Conservation (phyloP, 331 rosid genomes). For the Stylosanthes scabra region DNA sequence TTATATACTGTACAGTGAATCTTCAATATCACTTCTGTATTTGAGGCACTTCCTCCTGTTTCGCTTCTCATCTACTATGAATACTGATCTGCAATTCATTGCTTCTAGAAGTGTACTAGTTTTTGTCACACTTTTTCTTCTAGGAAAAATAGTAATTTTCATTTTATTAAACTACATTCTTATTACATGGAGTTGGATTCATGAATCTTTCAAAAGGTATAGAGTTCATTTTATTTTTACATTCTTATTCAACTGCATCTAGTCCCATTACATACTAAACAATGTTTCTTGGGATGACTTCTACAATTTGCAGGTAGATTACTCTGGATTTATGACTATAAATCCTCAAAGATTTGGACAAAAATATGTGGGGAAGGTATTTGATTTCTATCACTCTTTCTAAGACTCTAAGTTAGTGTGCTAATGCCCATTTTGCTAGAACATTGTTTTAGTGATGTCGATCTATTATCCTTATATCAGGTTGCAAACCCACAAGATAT, state of each 20-base stretch:
- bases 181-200: constrained; percentile 31
- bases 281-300: constrained; percentile 18
- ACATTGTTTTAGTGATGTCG: constrained; percentile 37
- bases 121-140: constrained; percentile 23
- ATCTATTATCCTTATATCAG: constrained; percentile 51
- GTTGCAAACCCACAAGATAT: constrained; percentile 99
- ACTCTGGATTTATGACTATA: constrained; percentile 98
- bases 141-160: constrained; percentile 31
- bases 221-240: constrained; percentile 14
- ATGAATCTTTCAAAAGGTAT: constrained; percentile 28
- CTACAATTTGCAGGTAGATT: constrained; percentile 79
- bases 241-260: constrained; percentile 17
- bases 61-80: constrained; percentile 22
- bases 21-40: constrained; percentile 20
- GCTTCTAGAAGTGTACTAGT: constrained; percentile 26
- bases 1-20: constrained; percentile 4
- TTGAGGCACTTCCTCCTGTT: constrained; percentile 22
- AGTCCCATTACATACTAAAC: constrained; percentile 18
- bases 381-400: constrained; percentile 37
- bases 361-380: constrained; percentile 98
- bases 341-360: constrained; percentile 99
- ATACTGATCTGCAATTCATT: constrained; percentile 22
- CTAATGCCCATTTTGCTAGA: constrained; percentile 38
- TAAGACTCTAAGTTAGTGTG: constrained; percentile 37
- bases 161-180: constrained; percentile 21